phyloP scores from a whole-genome alignment of 352 stramenopile species.

The Phytophthora crassamura region DNA sequence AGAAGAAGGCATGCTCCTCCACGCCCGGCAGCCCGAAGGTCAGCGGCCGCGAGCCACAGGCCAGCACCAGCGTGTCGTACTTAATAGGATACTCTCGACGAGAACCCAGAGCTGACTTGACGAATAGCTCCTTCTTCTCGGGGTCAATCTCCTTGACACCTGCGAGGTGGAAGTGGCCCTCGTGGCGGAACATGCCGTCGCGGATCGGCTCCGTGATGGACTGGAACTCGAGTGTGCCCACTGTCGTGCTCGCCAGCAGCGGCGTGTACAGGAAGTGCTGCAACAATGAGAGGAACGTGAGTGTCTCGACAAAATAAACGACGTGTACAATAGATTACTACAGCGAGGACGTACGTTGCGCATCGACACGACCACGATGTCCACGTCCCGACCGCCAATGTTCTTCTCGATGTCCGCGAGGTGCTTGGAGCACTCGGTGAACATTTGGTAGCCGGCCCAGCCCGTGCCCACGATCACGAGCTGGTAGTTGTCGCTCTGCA shows the following conservation, averaged over 20 bases:
- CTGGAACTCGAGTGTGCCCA: slow-evolving; percentile 96
- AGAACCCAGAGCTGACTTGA: slow-evolving; percentile 62
- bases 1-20: slow-evolving; percentile 94
- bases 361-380: slow-evolving; percentile 79
- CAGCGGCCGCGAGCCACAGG: slow-evolving; percentile 93
- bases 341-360: slow-evolving; percentile 56
- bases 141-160: slow-evolving; percentile 79
- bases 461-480: slow-evolving; percentile 78
- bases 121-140: slow-evolving; percentile 69
- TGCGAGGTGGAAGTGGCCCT: slow-evolving; percentile 80
- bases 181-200: slow-evolving; percentile 72
- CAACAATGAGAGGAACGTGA: slow-evolving; percentile 8
- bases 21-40: slow-evolving; percentile 93
- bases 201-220: slow-evolving; percentile 96
- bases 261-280: slow-evolving; percentile 98
- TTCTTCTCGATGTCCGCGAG: slow-evolving; percentile 63
- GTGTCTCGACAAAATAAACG: background rate
- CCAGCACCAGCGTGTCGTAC: slow-evolving; percentile 96
- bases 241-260: slow-evolving; percentile 94
- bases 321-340: background rate
- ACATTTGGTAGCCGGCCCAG: slow-evolving; percentile 81
- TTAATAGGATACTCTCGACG: slow-evolving; percentile 71
- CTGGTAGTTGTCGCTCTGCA: slow-evolving; percentile 64
- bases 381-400: slow-evolving; percentile 55
- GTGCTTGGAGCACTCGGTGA: slow-evolving; percentile 74